Percentiles rank a stretch among this genome's conserved stretches.
Conservation (phyloP, 2,329 filamentous ascomycete genomes). For the Cadophora sp. region DNA sequence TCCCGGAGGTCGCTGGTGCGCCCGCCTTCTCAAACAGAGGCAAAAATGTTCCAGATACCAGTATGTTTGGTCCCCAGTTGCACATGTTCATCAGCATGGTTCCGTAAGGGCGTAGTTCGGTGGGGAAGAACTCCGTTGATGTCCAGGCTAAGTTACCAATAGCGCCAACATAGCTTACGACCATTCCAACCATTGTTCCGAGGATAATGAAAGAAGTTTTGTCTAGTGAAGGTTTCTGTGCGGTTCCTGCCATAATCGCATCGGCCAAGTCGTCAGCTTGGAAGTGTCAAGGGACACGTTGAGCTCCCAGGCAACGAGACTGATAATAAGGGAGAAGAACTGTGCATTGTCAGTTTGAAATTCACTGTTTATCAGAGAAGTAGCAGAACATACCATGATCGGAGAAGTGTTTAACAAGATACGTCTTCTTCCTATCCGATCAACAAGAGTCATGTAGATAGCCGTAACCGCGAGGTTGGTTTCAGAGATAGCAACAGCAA, state of each 20-base stretch:
- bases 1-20: background rate
- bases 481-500: background rate
- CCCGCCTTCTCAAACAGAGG: background rate
- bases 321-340: background rate
- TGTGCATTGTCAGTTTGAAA: no score
- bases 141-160: background rate
- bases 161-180: background rate
- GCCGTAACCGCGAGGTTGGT: background rate
- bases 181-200: background rate
- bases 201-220: background rate
- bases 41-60: background rate
- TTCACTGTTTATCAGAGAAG: no score
- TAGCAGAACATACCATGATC: background rate
- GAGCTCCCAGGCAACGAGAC: background rate
- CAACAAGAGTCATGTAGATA: background rate
- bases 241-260: background rate
- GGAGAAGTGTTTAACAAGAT: background rate
- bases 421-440: background rate
- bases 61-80: background rate
- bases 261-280: background rate
- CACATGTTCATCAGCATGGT: background rate
- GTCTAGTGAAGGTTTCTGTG: background rate
- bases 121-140: background rate
- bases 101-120: background rate
- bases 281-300: background rate